Conservation (phyloP, 257 asterid species). For the Ilex asprella region DNA sequence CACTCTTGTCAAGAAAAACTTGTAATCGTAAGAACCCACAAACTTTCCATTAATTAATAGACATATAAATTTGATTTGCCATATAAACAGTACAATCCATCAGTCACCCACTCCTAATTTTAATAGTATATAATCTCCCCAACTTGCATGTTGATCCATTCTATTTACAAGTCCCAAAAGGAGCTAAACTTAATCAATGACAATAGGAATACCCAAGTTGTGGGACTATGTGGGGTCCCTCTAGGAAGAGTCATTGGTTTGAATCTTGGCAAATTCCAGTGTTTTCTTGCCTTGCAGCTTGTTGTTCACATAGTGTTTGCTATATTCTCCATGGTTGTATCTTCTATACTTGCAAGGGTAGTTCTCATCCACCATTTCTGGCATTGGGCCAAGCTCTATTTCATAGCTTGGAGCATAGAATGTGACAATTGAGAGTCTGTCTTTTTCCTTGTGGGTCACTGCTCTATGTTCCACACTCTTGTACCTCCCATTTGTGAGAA, state of each 20-base stretch:
- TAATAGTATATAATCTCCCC: background rate
- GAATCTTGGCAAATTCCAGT: conserved; percentile 66
- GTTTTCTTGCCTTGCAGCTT: conserved; percentile 89
- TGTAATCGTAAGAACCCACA: conserved; percentile 12
- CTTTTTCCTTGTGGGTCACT: conserved; percentile 68
- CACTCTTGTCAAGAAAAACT: conserved; percentile 3
- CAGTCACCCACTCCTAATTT: background rate
- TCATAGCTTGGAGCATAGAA: conserved; percentile 95
- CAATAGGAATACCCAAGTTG: background rate
- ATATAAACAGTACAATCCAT: conserved; percentile 16
- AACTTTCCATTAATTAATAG: conserved; percentile 18
- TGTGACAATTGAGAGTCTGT: conserved; percentile 85
- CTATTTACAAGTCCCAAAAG: conserved; percentile 18
- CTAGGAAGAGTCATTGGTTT: conserved; percentile 5
- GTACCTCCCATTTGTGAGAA: conserved; percentile 78
- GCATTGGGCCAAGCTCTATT: conserved; percentile 60
- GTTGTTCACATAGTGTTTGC: conserved; percentile 82
- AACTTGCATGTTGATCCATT: conserved; percentile 24
- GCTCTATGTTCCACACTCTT: conserved; percentile 98
- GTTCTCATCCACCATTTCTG: conserved; percentile 45
- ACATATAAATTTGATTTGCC: conserved; percentile 1
- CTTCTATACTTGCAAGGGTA: conserved; percentile 65
- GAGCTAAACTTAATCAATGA: no score
- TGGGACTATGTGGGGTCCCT: background rate
- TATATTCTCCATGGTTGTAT: conserved; percentile 93